Evolutionary conservation across 495 filamentous ascomycete species (phyloP), one percentile per base, ranked within the genome.

Genomic region (Chlorociboria aeruginascens): DNA sequence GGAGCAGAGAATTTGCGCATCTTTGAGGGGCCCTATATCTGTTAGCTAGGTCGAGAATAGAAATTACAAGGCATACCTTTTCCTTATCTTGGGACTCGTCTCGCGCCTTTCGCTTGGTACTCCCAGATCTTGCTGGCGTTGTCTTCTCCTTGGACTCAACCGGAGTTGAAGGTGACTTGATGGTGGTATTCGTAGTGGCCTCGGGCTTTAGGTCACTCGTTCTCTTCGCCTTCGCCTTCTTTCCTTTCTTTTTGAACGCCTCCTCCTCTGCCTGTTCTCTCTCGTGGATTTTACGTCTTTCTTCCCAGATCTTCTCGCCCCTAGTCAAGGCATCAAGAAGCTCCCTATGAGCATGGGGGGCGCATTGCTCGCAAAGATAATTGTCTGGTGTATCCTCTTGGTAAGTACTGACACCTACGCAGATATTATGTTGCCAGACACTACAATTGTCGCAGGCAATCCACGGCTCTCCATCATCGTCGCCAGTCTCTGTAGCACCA

Each of bases 371-470:
- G 61, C 92, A 98, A 61, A 79, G 89, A 66, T 97, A 98, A 12
- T 46, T 50, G 16, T 79, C 77, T 30, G 84, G 84, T 51, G 86
- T 67, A 51, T 85, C 76, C 32, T 86, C 79, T 12, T 83, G 76
- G 48, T 79, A 80, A 52, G 86, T 81, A 49, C 79, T 78, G 50
- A 95, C 71, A 28, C 85, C 88, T 78, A 98, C 88, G 62, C 92
- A 98, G 53, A 89, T 79, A 58, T 93, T 94, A 61, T 98, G 92
- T 63, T 98, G 92, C 92, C 92, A 98, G 40, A 82, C 88, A 28
- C 78, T 77, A 59, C 92, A 98, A 32, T 70, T 74, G 58, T 98
- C 92, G 66, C 92, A 98, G 56, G 83, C 82, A 57, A 97, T 93
- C 77, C 78, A 80, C 62, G 93, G 89, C 56, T 88, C 79, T 32